Evolutionary conservation across 352 stramenopile species (phyloP).

Genomic region (Globisporangium viniferum): DNA sequence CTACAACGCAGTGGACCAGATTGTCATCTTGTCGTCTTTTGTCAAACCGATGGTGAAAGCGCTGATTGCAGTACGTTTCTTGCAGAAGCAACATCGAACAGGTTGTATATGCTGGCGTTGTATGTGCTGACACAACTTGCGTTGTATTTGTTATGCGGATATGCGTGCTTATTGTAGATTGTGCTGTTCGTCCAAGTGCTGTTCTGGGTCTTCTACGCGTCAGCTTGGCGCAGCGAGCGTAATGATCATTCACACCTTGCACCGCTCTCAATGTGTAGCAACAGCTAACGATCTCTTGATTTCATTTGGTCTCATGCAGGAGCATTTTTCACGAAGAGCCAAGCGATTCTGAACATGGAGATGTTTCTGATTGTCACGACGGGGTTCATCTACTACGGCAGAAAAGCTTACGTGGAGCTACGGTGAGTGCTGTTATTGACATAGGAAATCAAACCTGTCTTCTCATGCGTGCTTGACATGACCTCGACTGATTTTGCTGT

Average conservation of each 20-base stretch:
- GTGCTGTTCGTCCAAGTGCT: conserved; percentile 58
- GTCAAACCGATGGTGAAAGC: conserved; percentile 72
- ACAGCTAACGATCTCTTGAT: background rate
- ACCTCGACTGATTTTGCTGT: background rate
- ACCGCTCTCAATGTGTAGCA: background rate
- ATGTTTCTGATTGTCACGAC: conserved; percentile 74
- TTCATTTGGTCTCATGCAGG: conserved; percentile 23
- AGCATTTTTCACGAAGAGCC: conserved; percentile 75
- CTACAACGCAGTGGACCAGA: conserved; percentile 82
- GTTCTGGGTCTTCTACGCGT: conserved; percentile 82
- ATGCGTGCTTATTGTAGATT: conserved; percentile 22
- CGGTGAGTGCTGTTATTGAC: conserved; percentile 26
- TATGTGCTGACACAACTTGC: background rate
- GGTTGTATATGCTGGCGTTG: background rate
- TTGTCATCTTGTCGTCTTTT: conserved; percentile 51
- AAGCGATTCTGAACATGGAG: conserved; percentile 82
- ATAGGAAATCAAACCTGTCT: background rate
- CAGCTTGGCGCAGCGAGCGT: conserved; percentile 69
- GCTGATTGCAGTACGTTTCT: conserved; percentile 46
- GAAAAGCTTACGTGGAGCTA: conserved; percentile 80
- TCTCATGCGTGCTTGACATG: background rate
- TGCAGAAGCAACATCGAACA: background rate
- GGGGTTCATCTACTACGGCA: conserved; percentile 73
- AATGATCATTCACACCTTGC: conserved; percentile 11
- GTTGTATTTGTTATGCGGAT: conserved; percentile 2